A percentile compares a stretch with the other conserved stretches of the same genome.
These are phyloP conservation scores for Galium porrigens DNA, from an alignment of 305 asterid species.

Conservation along the genomic window DNA sequence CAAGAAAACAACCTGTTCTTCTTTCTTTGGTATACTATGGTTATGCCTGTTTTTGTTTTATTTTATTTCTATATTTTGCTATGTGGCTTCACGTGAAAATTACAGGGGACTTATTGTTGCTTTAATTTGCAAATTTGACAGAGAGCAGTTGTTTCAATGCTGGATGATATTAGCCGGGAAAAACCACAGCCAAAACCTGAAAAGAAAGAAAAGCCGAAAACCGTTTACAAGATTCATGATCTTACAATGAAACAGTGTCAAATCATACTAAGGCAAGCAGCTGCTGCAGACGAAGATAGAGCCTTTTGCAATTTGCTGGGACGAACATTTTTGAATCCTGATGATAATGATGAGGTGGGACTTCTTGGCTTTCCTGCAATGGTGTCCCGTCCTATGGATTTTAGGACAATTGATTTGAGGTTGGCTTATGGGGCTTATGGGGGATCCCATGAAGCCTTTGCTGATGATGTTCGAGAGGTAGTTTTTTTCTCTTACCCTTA, in stretches of 20 bases:
- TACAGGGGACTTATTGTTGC: slow-evolving; percentile 3
- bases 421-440: slow-evolving; percentile 84
- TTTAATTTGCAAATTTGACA: slow-evolving; percentile 27
- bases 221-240: slow-evolving; percentile 39
- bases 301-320: slow-evolving; percentile 85
- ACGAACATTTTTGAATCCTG: slow-evolving; percentile 49
- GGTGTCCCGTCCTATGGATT: slow-evolving; percentile 92
- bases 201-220: slow-evolving; percentile 50
- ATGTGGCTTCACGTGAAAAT: slow-evolving; percentile 7
- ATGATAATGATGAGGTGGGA: slow-evolving; percentile 71
- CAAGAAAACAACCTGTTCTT: neutral
- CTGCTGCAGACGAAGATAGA: slow-evolving; percentile 59
- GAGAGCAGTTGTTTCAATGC: slow-evolving; percentile 80
- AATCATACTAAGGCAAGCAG: slow-evolving; percentile 57
- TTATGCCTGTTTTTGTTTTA: neutral
- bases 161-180: slow-evolving; percentile 42
- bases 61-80: neutral
- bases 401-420: slow-evolving; percentile 82
- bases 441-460: slow-evolving; percentile 76
- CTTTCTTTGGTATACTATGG: neutral
- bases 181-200: slow-evolving; percentile 44
- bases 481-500: neutral
- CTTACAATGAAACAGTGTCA: slow-evolving; percentile 78
- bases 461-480: slow-evolving; percentile 96
- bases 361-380: slow-evolving; percentile 82